Evolutionary conservation across 2,329 filamentous ascomycete genomes (phyloP).

Genomic region (Colletotrichum sp.): DNA sequence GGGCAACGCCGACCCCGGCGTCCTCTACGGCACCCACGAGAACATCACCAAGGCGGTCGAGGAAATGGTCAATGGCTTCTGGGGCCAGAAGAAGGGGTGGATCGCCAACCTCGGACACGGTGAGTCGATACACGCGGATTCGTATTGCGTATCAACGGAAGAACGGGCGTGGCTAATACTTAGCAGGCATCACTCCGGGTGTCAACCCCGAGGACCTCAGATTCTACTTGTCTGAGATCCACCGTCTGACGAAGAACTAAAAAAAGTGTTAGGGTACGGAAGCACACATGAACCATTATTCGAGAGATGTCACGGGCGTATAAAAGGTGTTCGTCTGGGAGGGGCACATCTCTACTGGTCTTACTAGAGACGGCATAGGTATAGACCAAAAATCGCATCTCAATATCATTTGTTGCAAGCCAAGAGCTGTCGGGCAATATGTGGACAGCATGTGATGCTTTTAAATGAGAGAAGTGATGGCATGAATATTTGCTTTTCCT

Average conservation of each 20-base stretch:
- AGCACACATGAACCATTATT: neutral
- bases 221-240: slow-evolving; percentile 93
- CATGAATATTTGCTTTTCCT: neutral
- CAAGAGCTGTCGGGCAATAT: neutral
- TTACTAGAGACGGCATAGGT: neutral
- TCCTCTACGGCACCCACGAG: slow-evolving; percentile 83
- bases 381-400: neutral
- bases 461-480: neutral
- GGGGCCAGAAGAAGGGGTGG: slow-evolving; percentile 87
- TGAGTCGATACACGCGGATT: slow-evolving; percentile 44
- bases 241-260: slow-evolving; percentile 64
- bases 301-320: neutral
- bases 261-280: neutral
- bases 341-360: neutral
- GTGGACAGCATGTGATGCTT: neutral
- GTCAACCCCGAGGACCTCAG: slow-evolving; percentile 93
- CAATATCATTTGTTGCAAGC: neutral
- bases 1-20: slow-evolving; percentile 93
- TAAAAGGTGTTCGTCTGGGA: neutral
- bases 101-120: slow-evolving; percentile 97
- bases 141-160: neutral
- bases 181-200: slow-evolving; percentile 84
- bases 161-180: neutral
- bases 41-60: slow-evolving; percentile 84
- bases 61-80: slow-evolving; percentile 87